These are phyloP conservation scores for Paracamarosporium sp. DNA, from an alignment of 2,329 filamentous ascomycete genomes.

Conservation along the genomic window DNA sequence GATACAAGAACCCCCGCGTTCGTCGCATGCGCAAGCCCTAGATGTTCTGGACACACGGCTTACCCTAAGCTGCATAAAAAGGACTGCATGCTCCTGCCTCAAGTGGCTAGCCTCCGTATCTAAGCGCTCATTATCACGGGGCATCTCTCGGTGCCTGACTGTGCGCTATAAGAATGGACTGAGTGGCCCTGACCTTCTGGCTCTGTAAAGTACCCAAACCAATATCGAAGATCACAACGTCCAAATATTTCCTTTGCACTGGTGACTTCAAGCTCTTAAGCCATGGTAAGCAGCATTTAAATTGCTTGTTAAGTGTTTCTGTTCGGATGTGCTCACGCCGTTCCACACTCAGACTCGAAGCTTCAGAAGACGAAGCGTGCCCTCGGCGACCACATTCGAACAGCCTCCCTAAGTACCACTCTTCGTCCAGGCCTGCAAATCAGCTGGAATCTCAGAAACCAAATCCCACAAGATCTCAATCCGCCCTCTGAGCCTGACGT, in stretches of 20 bases:
- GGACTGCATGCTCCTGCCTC: neutral
- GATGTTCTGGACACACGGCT: neutral
- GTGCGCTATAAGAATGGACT: neutral
- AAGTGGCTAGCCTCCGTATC: neutral
- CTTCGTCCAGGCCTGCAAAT: neutral
- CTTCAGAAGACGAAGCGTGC: neutral
- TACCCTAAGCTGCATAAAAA: neutral
- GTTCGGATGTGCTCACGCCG: constrained; percentile 16
- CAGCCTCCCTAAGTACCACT: neutral
- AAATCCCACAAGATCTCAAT: too few species aligned
- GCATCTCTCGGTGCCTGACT: neutral
- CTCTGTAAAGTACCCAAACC: neutral
- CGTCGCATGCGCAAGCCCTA: neutral
- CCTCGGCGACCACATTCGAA: neutral
- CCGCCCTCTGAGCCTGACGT: too few species aligned
- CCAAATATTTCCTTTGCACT: neutral
- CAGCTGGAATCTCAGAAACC: neutral
- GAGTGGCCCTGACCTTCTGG: neutral
- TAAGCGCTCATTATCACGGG: neutral
- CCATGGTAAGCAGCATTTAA: constrained; percentile 11
- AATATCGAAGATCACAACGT: neutral
- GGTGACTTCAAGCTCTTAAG: neutral
- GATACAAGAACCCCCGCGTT: neutral
- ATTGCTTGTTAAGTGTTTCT: neutral
- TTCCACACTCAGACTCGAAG: neutral